Evolutionary conservation across 164 flowering plant genomes (phyloP).

Genomic region (Kingdonia uniflora): DNA sequence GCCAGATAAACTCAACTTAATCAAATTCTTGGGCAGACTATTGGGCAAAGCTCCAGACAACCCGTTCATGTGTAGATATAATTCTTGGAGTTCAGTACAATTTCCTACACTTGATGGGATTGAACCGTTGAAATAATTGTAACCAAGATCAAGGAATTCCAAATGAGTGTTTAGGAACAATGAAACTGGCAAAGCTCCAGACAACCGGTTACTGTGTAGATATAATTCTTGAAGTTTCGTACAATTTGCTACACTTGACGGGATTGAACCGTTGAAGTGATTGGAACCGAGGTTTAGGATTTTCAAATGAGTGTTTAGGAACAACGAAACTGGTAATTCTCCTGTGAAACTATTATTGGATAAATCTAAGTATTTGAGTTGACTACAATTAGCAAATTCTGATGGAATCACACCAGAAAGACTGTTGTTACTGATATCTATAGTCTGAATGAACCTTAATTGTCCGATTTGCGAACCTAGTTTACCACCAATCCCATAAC

Average conservation of each 20-base stretch:
- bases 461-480: slow-evolving; percentile 48
- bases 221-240: slow-evolving; percentile 24
- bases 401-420: slow-evolving; percentile 41
- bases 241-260: slow-evolving; percentile 36
- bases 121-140: slow-evolving; percentile 51
- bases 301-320: slow-evolving; percentile 28
- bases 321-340: slow-evolving; percentile 45
- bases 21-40: slow-evolving; percentile 34
- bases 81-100: slow-evolving; percentile 30
- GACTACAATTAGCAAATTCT: slow-evolving; percentile 33
- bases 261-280: slow-evolving; percentile 46
- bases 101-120: slow-evolving; percentile 47
- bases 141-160: slow-evolving; percentile 27
- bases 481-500: slow-evolving; percentile 31
- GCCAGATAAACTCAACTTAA: slow-evolving; percentile 28
- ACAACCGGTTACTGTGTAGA: slow-evolving; percentile 29
- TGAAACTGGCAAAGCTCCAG: slow-evolving; percentile 40
- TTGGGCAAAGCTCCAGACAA: slow-evolving; percentile 39
- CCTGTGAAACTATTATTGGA: slow-evolving; percentile 35
- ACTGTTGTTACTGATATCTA: slow-evolving; percentile 33
- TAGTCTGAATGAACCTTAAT: slow-evolving; percentile 21
- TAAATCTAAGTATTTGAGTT: slow-evolving; percentile 30
- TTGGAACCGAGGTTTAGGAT: slow-evolving; percentile 28
- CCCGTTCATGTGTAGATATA: slow-evolving; percentile 30
- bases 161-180: slow-evolving; percentile 7